Evolutionary conservation across 306 rosid species (phyloP), one percentile per base, ranked within the genome.

Genomic region (Casuarina equisetifolia): DNA sequence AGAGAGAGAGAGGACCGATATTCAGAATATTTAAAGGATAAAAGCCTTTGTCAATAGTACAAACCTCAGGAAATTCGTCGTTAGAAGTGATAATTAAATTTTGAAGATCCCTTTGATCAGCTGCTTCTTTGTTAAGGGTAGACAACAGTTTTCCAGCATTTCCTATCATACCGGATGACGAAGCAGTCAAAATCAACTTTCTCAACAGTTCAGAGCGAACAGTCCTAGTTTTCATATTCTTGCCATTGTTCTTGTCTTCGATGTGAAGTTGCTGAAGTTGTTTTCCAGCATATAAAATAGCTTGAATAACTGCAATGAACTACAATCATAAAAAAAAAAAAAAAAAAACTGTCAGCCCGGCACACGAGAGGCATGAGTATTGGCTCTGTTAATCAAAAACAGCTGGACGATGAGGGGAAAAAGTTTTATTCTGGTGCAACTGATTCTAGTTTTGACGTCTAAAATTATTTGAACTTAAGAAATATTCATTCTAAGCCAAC

Each of bases 301-400:
- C 90, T 86, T 95, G 97, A 80, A 91, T 81, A 79, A 91, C 91
- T 84, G 97, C 86, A 87, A 91, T 64, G 70, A 95, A 92, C 99
- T 95, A 88, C 72, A 70, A 74, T 80, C 59, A 73, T 55, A 64
- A 42, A 81, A 25, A 25, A 25, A 25, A 25, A 25, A 25, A 25
- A 25, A 25, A 25, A 25, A 70, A 74, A 81, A 81, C 58, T 25
- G 72, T 62, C 73, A 76, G 44, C 58, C 67, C 54, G 49, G 70
- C 4, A 50, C 32, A 52, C 6, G 68, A 44, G 19, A 9, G 76
- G 45, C 75, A 54, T 67, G 79, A 72, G 45, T 64, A 15, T 49
- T 46, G 59, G 74, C 77, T 57, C 81, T 84, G 61, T 51, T 66
- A 82, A 45, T 70, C 79, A 84, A 67, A 11, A 54, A 72, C 74